Percentiles rank a stretch among this genome's conserved stretches.
Evolutionary conservation across 345 rosid species (phyloP).

Genomic region (Durio zibethinus): DNA sequence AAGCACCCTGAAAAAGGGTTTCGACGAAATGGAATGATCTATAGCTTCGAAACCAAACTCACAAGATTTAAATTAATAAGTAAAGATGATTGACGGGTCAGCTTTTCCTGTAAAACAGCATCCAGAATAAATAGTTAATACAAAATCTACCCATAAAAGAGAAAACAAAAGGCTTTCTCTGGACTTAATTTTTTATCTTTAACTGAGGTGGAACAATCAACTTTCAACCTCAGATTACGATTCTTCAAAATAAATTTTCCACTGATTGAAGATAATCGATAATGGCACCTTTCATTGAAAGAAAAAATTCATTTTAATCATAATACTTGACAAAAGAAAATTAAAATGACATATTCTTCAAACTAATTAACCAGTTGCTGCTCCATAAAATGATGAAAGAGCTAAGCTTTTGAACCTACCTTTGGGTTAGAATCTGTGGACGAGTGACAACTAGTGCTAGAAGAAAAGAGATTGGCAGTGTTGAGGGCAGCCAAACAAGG

Average conservation of each 20-base stretch:
- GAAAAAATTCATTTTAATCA: background rate
- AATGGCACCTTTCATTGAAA: background rate
- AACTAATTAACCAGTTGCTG: background rate
- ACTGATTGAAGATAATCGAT: background rate
- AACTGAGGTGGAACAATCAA: background rate
- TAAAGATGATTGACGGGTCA: background rate
- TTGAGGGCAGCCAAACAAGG: background rate
- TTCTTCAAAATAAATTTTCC: background rate
- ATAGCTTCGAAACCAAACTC: background rate
- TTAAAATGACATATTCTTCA: background rate
- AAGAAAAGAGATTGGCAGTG: background rate
- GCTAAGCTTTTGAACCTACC: slow-evolving; percentile 10
- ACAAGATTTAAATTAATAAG: background rate
- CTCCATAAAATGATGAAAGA: background rate
- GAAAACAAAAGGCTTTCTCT: background rate
- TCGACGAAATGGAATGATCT: background rate
- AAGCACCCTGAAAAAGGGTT: background rate
- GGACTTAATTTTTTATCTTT: background rate
- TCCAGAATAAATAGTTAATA: background rate
- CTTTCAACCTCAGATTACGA: background rate
- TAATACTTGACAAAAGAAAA: background rate
- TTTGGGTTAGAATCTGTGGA: background rate
- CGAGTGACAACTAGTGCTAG: background rate
- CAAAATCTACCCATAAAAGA: background rate
- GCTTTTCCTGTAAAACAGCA: slow-evolving; percentile 44